These are phyloP conservation scores for Xylaria venustula DNA, from an alignment of 495 filamentous ascomycete species.

Conservation along the genomic window DNA sequence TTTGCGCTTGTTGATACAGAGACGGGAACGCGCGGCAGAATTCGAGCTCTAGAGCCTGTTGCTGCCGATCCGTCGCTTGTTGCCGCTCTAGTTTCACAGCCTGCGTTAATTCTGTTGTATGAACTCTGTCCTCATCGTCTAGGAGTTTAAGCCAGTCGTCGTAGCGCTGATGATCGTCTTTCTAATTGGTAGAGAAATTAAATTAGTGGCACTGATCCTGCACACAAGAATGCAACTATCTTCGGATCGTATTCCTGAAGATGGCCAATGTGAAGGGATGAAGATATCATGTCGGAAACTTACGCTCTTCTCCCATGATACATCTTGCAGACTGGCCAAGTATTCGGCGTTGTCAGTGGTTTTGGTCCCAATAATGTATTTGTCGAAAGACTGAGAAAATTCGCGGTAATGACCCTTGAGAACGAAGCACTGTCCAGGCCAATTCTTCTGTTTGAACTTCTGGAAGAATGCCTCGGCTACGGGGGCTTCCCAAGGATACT, in stretches of 20 bases:
- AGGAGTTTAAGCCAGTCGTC: slow-evolving; percentile 38
- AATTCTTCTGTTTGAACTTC: slow-evolving; percentile 41
- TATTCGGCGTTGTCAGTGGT: slow-evolving; percentile 41
- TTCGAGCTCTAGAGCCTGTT: slow-evolving; percentile 39
- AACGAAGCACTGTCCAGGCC: slow-evolving; percentile 45
- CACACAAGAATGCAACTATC: not conserved
- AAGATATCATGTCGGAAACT: not conserved
- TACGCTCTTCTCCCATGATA: slow-evolving; percentile 30
- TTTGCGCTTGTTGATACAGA: slow-evolving; percentile 31
- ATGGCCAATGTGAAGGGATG: not conserved
- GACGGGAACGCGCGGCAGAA: slow-evolving; percentile 30
- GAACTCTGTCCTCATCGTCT: slow-evolving; percentile 36
- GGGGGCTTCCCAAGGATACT: slow-evolving; percentile 48
- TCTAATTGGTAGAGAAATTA: slow-evolving; percentile 15
- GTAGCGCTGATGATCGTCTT: slow-evolving; percentile 36
- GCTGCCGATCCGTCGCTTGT: slow-evolving; percentile 36
- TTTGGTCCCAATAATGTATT: slow-evolving; percentile 41
- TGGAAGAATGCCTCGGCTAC: slow-evolving; percentile 39
- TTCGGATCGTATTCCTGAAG: not conserved
- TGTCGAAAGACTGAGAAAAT: slow-evolving; percentile 45
- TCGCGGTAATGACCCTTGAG: slow-evolving; percentile 51
- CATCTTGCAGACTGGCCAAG: slow-evolving; percentile 35
- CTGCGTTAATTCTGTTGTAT: slow-evolving; percentile 33
- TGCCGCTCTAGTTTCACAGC: slow-evolving; percentile 38
- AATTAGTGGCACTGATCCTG: slow-evolving; percentile 7